Evolutionary conservation across 2,329 filamentous ascomycete species (phyloP), one percentile per base, ranked within the genome.

Genomic region (Sphaerulina vaccinii): DNA sequence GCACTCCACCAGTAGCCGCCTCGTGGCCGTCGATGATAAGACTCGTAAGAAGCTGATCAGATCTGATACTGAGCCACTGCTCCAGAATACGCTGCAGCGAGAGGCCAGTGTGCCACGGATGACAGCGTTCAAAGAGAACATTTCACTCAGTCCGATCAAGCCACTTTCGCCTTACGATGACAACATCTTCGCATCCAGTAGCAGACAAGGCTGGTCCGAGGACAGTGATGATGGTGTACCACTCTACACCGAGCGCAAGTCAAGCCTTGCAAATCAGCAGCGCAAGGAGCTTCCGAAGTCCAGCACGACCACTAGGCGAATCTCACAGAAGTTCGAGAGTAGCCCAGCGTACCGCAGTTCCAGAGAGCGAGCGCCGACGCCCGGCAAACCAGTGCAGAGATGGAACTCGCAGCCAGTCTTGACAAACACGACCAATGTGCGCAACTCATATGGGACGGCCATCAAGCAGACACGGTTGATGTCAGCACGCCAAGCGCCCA

Each of bases 31-130:
- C 2, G 36, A 53, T 18, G 55, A 57, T 41, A 56, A 55, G 15
- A 41, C 42, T 13, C 55, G 49, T 11, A 59, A 55, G 37, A 53
- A 58, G 15, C 57, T 69, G 29, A 58, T 59, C 22, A 49, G 66
- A 36, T 69, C 66, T 8, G 68, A 70, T 24, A 69, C 68, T 9
- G 63, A 67, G 59, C 67, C 68, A 8, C 51, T 68, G 54, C 55
- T 70, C 18, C 57, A 42, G 16, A 41, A 47, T 42, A 40, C 46
- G 56, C 37, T 15, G 24, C 49, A 60, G 23, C 47, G 52, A 29
- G 33, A 42, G 37, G 52, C 38, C 32, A 52, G 50, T 27, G 18
- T 58, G 27, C 57, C 54, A 15, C 61, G 62, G 11, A 47, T 57
- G 16, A 66, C 62, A 7, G 60, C 61, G 0, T 67, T 66, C 58